Evolutionary conservation across 1,284 basidiomycete genomes (phyloP), one percentile per base, ranked within the genome.

Genomic region (Fomitopsis schrenkii): DNA sequence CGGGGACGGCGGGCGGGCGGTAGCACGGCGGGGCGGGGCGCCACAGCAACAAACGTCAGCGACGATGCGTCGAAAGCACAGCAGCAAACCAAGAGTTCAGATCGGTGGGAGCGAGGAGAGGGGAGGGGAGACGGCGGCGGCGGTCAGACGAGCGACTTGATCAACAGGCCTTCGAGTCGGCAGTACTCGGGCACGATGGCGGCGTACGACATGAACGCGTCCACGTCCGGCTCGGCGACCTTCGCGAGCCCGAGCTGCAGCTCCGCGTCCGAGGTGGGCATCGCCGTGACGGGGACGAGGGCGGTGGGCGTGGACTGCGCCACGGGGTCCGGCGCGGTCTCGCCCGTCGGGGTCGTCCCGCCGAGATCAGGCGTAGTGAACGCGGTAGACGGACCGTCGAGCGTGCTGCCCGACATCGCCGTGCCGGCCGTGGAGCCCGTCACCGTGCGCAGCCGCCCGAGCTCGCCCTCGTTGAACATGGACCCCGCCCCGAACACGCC

Each of bases 111-210:
- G n/a, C 19, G 7, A 35, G 57, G 22, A 22, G 22, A 22, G 22
- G 22, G 22, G 22, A 22, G 22, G 22, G 22, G 22, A 22, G 22
- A 22, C 22, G 22, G 22, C 22, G 22, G 22, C 22, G 22, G 22
- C 22, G 22, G 45, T 77, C 69, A 83, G n/a, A 84, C 83, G 57
- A 84, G 75, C 15, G 77, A 77, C 73, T 90, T 91, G 67, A 87
- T 81, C 52, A 93, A 73, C 82, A 93, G 84, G 12, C 83, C 81
- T 74, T 93, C 91, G 66, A 93, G 74, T 53, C 91, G 77, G 74
- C 83, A 87, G 72, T 84, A 93, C 75, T 93, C 91, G 15, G 90
- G 88, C n/a, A 93, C 88, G 69, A 93, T 88, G 40, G 88, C 83
- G 12, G 91, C 90, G 72, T 93, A 93, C 1, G 86, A 83, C 83